These are phyloP conservation scores for Globisporangium solare DNA, from an alignment of 352 stramenopile species.

Conservation along the genomic window DNA sequence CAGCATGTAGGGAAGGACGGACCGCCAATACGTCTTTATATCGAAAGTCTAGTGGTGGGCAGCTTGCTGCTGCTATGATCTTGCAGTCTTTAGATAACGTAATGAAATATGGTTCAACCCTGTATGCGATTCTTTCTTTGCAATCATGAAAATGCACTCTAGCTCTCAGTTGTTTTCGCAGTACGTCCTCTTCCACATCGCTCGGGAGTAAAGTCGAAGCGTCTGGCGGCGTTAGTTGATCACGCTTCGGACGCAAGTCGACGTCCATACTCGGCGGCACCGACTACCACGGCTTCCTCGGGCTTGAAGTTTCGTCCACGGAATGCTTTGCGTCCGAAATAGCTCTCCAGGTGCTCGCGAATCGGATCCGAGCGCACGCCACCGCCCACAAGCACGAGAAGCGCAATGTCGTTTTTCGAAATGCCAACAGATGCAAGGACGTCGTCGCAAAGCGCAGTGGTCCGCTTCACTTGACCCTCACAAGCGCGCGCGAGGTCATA, in stretches of 20 bases:
- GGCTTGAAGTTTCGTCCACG: conserved; percentile 42
- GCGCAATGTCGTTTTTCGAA: conserved; percentile 31
- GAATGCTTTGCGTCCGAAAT: conserved; percentile 46
- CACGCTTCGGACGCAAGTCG: conserved; percentile 20
- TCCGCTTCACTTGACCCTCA: conserved; percentile 29
- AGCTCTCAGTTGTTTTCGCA: no score
- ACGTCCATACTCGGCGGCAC: conserved; percentile 51
- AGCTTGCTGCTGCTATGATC: no score
- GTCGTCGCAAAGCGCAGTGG: conserved; percentile 28
- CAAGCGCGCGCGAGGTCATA: conserved; percentile 48
- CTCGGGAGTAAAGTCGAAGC: no score
- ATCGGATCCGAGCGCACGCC: conserved; percentile 51
- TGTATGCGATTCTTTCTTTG: no score
- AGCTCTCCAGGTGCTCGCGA: conserved; percentile 38
- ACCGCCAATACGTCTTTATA: no score
- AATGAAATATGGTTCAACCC: no score
- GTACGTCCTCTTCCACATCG: neutral
- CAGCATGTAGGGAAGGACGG: no score
- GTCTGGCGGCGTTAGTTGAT: neutral
- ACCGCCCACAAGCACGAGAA: conserved; percentile 55
- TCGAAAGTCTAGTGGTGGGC: no score
- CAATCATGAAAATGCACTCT: no score
- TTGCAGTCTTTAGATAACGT: no score
- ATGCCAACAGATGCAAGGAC: conserved; percentile 30
- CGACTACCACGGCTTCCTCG: conserved; percentile 58